These are phyloP conservation scores for Scleroderma citrinum DNA, from an alignment of 768 basidiomycete genomes.

Conservation along the genomic window DNA sequence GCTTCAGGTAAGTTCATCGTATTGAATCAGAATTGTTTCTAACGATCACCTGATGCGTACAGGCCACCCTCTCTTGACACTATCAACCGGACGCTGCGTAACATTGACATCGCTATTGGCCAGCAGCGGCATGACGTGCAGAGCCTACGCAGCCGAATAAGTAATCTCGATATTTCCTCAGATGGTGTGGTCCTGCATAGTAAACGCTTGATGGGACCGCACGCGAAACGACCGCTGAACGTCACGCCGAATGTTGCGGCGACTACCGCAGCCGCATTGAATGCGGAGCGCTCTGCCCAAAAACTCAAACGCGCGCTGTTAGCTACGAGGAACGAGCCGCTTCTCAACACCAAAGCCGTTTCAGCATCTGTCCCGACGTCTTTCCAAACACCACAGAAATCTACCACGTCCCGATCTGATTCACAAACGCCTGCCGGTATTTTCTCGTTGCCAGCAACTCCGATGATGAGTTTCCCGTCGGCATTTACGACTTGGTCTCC, in stretches of 20 bases:
- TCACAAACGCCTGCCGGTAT: background rate
- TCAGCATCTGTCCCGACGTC: constrained; percentile 15
- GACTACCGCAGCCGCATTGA: constrained; percentile 75
- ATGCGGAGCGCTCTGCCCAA: constrained; percentile 70
- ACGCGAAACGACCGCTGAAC: constrained; percentile 34
- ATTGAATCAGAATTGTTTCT: background rate
- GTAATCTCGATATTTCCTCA: constrained; percentile 40
- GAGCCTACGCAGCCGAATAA: constrained; percentile 45
- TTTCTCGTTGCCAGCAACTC: constrained; percentile 12
- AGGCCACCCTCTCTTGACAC: constrained; percentile 85
- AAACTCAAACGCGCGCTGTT: constrained; percentile 66
- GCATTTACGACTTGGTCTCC: constrained; percentile 20
- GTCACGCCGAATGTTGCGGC: constrained; percentile 63
- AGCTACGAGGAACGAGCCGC: constrained; percentile 52
- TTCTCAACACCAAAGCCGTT: constrained; percentile 54
- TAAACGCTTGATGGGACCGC: constrained; percentile 36
- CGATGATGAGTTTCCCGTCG: constrained; percentile 21
- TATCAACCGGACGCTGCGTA: constrained; percentile 74
- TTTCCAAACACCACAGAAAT: constrained; percentile 26
- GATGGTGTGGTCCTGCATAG: constrained; percentile 30
- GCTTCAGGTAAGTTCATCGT: constrained; percentile 47
- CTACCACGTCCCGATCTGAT: constrained; percentile 7
- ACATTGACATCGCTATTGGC: constrained; percentile 69
- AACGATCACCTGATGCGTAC: constrained; percentile 4
- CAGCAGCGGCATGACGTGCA: constrained; percentile 55